Conservation (phyloP, 2,329 filamentous ascomycete species). For the Penicillium corylophilum region DNA sequence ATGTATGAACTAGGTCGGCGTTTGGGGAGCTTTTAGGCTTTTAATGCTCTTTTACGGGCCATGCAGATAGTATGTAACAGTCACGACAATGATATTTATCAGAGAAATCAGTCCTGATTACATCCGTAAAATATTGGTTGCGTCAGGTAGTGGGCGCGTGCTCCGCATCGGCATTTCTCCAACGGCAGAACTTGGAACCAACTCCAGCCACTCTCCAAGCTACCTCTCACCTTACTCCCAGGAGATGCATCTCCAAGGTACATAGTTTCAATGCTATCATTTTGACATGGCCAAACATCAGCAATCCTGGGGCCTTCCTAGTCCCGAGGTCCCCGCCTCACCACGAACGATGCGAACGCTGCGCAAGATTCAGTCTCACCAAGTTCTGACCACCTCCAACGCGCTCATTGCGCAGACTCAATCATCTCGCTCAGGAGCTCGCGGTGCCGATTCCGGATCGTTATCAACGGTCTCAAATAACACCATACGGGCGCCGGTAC, state of each 20-base stretch:
- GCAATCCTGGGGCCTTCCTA: constrained; percentile 27
- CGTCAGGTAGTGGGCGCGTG: constrained; percentile 1
- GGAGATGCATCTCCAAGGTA: constrained; percentile 7
- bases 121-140: too few relatives aligned
- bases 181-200: constrained; percentile 28
- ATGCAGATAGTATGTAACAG: background rate
- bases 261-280: constrained; percentile 11
- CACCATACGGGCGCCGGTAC: constrained; percentile 26
- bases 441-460: constrained; percentile 22
- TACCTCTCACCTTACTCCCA: background rate
- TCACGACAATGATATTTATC: background rate
- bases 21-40: constrained; percentile 6
- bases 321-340: constrained; percentile 48
- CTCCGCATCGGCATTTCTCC: constrained; percentile 24
- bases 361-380: constrained; percentile 73
- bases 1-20: constrained; percentile 13
- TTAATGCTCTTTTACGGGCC: background rate
- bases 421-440: constrained; percentile 19
- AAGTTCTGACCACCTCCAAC: constrained; percentile 62
- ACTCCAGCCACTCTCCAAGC: constrained; percentile 19
- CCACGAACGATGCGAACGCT: constrained; percentile 66
- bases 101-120: background rate
- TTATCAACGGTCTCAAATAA: constrained; percentile 29
- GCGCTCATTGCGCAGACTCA: constrained; percentile 59
- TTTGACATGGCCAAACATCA: constrained; percentile 24